Conservation (phyloP, 2,329 filamentous ascomycete genomes). For the Tolypocladium inflatum region DNA sequence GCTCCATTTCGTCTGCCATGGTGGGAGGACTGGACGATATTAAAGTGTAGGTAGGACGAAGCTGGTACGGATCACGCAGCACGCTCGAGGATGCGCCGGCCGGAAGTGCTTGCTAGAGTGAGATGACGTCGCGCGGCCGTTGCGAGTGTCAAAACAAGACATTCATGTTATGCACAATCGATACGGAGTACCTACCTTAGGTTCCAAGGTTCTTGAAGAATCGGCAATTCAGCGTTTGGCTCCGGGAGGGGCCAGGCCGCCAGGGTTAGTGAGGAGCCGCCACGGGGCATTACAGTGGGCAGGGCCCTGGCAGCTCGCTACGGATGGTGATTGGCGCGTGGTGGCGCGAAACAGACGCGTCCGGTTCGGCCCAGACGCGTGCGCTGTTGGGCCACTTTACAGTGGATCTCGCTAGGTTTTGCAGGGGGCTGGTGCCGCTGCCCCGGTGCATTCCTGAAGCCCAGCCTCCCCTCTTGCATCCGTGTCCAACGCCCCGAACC, state of each 20-base stretch:
- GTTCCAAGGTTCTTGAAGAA: background rate
- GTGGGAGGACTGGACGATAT: conserved; percentile 1
- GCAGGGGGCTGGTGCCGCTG: conserved; percentile 11
- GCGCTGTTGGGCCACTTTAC: background rate
- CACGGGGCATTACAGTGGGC: background rate
- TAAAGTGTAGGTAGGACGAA: background rate
- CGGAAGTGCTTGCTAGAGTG: too few relatives aligned
- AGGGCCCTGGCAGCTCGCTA: background rate
- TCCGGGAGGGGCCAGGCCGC: background rate
- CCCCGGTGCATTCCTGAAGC: conserved; percentile 7
- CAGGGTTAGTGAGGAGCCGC: background rate
- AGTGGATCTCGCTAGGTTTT: background rate
- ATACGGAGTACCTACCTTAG: too few relatives aligned
- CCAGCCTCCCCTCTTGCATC: conserved; percentile 11
- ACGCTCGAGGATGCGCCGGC: background rate
- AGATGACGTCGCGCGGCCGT: background rate
- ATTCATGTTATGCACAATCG: background rate
- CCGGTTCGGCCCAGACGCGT: background rate
- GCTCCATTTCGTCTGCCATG: conserved; percentile 36
- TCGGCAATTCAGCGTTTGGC: background rate
- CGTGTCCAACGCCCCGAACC: conserved; percentile 9
- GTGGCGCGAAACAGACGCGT: conserved; percentile 21
- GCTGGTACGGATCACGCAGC: background rate
- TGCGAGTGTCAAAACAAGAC: background rate
- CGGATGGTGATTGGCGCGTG: conserved; percentile 8